Conservation (phyloP, 352 stramenopile genomes). For the Blastocystis hominis region DNA sequence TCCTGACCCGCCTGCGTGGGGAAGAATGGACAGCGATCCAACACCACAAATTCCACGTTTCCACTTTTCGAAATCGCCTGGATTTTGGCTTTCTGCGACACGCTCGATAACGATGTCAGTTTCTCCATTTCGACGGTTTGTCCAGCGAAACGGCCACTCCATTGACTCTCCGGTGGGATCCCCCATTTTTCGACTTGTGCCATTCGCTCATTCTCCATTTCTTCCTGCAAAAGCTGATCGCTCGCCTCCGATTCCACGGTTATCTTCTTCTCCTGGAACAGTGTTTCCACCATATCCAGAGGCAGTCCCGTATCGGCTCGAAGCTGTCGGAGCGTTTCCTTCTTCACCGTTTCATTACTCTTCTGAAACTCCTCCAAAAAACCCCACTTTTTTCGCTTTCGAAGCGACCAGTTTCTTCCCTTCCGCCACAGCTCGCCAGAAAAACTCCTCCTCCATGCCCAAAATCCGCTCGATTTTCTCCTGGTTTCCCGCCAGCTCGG, state of each 20-base stretch:
- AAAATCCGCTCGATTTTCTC: constrained; percentile 15
- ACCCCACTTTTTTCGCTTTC: constrained; percentile 23
- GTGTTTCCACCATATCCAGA: constrained; percentile 23
- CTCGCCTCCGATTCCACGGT: neutral
- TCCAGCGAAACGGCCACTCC: neutral
- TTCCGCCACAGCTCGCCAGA: constrained; percentile 40
- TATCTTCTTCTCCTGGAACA: neutral
- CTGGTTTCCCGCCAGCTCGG: neutral
- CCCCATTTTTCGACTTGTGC: neutral
- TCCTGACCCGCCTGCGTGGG: constrained; percentile 43
- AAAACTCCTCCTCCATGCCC: constrained; percentile 44
- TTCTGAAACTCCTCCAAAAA: neutral
- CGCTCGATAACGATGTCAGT: neutral
- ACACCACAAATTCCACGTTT: neutral
- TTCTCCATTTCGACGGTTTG: neutral
- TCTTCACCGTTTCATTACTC: neutral
- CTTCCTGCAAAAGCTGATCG: neutral
- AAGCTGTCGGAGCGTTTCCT: neutral
- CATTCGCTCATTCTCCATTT: neutral
- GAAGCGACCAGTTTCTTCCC: constrained; percentile 46
- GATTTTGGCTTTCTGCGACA: neutral
- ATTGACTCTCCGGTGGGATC: neutral
- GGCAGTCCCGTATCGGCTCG: constrained; percentile 21
- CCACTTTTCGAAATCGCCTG: neutral
- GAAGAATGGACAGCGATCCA: constrained; percentile 18